Base-by-base conservation (phyloP, 805 yeast species). In the Saturnispora sanitii region DNA sequence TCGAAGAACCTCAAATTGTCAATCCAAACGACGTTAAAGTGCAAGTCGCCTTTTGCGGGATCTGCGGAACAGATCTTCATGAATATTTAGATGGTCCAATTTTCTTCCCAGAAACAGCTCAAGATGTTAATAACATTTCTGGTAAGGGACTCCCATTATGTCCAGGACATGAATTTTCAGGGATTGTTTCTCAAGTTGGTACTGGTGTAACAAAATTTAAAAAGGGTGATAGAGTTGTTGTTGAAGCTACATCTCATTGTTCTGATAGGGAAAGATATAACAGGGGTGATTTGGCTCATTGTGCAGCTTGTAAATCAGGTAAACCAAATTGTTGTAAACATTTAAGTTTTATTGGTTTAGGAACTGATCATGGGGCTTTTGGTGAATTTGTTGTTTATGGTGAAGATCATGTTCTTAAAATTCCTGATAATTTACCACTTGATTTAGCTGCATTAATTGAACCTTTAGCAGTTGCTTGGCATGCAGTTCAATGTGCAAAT, bases 21-120 rank as follows among this genome's bases (percentile, higher is more conserved):
- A 49, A 53, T 23, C 41, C 46, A 0, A 56, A 53, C 39, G 64
- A 60, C 41, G 57, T 62, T 21, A 54, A 56, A 28, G 42, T 62
- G 26, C 51, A 60, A 39, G 49, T 61, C 25, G 60, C 56, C 3
- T 73, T 64, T 53, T 74, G 81, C 50, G 83, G 83, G 6, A 75
- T 77, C 33, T 77, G 83, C 50, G 82, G 82, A 21, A 66, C 78
- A 1, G 82, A 76, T 53, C 57, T 76, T 30, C 79, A 75, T 48
- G 77, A 79, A 54, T 76, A 64, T 48, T 48, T 60, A 21, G 75
- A 70, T 21, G 80, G 79, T 1, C 82, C 84, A 8, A 73, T 73
- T 41, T 75, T 78, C 53, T 74, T 75, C 58, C 68, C 42, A 16
- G 40, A 43, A 7, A 32, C 15, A 9, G n/a, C 30, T 6, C 49